Conservation (phyloP, 1,284 basidiomycete genomes). For the Marasmius sp. region DNA sequence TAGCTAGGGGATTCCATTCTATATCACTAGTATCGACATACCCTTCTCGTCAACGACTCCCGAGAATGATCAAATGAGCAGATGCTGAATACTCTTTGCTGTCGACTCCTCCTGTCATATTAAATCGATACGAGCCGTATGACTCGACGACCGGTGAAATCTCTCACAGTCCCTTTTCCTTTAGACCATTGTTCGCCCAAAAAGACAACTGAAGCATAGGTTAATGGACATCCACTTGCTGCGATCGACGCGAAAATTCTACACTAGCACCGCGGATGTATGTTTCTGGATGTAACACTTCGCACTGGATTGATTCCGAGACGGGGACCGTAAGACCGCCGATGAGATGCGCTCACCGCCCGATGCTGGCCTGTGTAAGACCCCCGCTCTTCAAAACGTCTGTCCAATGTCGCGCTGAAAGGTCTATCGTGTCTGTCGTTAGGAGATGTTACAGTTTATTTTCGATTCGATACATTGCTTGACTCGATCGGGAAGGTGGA, state of each 20-base stretch:
- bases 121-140: not conserved
- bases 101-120: not conserved
- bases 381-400: not conserved
- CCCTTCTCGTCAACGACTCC: not conserved
- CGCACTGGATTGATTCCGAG: too few species aligned
- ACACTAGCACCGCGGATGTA: not conserved
- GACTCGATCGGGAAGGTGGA: not conserved
- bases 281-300: not conserved
- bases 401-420: not conserved
- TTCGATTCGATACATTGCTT: not conserved
- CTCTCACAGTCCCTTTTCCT: not conserved
- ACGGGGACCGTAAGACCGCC: not conserved
- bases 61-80: not conserved
- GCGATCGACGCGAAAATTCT: not conserved
- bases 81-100: not conserved
- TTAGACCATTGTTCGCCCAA: not conserved
- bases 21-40: not conserved
- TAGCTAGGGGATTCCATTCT: not conserved
- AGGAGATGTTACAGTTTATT: not conserved
- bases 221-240: not conserved
- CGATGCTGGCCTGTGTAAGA: not conserved
- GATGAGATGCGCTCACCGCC: not conserved
- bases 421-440: not conserved
- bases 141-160: not conserved
- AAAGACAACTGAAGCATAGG: not conserved